phyloP scores from a whole-genome alignment of 164 flowering plant species.

The Umbellularia californica region DNA sequence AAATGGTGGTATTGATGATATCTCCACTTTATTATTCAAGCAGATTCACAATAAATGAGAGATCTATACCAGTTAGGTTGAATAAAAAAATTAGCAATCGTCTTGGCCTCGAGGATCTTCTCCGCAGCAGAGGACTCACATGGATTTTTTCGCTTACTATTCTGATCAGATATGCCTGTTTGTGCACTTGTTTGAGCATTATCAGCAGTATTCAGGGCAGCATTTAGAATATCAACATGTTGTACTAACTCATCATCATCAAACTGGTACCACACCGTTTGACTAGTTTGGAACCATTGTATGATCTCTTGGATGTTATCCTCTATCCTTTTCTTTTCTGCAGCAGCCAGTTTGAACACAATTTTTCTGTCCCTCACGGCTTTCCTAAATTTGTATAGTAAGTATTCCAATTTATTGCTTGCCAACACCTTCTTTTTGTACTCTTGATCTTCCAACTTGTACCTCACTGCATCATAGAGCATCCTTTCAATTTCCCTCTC shows the following conservation, averaged over 20 bases:
- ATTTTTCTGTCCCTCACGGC: slow-evolving; percentile 47
- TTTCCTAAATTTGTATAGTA: slow-evolving; percentile 54
- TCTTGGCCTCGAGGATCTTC: too few species aligned
- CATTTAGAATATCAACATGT: too few species aligned
- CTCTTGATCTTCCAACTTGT: slow-evolving; percentile 18
- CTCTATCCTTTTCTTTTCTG: slow-evolving; percentile 47
- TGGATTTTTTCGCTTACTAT: too few species aligned
- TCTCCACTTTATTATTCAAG: too few species aligned
- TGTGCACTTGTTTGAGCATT: too few species aligned
- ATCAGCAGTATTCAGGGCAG: too few species aligned
- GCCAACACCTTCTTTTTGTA: slow-evolving; percentile 13
- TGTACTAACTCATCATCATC: slow-evolving; percentile 23
- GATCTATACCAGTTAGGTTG: too few species aligned
- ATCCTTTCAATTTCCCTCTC: slow-evolving; percentile 56
- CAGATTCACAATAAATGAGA: too few species aligned
- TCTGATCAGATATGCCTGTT: too few species aligned
- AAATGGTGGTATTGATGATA: too few species aligned
- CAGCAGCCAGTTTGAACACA: slow-evolving; percentile 26
- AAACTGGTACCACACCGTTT: slow-evolving; percentile 47
- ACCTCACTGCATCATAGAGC: slow-evolving; percentile 52
- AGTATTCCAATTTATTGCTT: slow-evolving; percentile 47
- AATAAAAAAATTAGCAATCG: too few species aligned
- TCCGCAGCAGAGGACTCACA: too few species aligned
- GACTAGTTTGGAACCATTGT: slow-evolving; percentile 47
- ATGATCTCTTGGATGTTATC: slow-evolving; percentile 44